Evolutionary conservation across 768 basidiomycete species (phyloP).

Genomic region (Suillus alpinus): DNA sequence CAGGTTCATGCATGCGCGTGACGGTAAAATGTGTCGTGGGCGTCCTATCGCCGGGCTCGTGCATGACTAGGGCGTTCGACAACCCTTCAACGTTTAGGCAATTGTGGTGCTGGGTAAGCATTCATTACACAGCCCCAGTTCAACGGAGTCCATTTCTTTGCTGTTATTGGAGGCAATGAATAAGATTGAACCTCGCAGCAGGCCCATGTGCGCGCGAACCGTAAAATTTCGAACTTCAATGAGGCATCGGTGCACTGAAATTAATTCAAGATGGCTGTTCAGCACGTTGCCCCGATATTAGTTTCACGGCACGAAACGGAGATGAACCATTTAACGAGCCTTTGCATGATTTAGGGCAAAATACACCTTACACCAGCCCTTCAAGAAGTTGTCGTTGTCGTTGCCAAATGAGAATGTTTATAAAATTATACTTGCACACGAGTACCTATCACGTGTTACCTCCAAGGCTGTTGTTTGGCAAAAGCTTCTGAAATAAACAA

Average conservation of each 20-base stretch:
- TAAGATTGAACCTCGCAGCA: not conserved
- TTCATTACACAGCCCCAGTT: not conserved
- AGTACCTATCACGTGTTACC: not conserved
- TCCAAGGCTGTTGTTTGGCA: conserved; percentile 19
- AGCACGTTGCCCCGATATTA: not conserved
- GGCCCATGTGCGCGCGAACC: not conserved
- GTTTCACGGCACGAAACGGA: not conserved
- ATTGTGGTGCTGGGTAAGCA: not conserved
- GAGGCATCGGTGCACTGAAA: not conserved
- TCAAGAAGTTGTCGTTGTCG: not conserved
- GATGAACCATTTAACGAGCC: not conserved
- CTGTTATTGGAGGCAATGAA: not conserved
- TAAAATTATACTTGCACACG: not conserved
- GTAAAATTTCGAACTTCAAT: not conserved
- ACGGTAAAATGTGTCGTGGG: not conserved
- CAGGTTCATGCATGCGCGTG: not conserved
- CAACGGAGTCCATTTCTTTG: not conserved
- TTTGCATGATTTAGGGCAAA: not conserved
- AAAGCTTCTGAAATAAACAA: conserved; percentile 20
- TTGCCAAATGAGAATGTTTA: not conserved
- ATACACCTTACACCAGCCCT: not conserved
- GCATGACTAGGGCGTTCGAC: not conserved
- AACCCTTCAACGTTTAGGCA: not conserved
- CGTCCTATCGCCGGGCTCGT: not conserved
- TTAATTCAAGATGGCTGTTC: conserved; percentile 1